A percentile compares a stretch with the other conserved stretches of the same genome.
Evolutionary conservation across 225 moss, liverwort and hornwort species (phyloP).

Genomic region (Polytrichum commune): DNA sequence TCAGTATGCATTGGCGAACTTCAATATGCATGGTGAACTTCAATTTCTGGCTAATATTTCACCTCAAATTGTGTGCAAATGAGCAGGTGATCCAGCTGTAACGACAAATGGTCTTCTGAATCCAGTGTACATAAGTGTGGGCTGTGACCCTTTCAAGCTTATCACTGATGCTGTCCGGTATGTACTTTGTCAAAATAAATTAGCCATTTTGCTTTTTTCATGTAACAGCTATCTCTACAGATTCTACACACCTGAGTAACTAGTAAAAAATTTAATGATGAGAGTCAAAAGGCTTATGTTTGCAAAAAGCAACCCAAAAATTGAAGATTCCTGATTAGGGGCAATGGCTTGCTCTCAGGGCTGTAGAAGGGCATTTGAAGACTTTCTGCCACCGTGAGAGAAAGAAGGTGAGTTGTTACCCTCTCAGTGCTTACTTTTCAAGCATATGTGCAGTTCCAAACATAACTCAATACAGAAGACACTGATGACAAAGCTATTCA

Average conservation of each 20-base stretch:
- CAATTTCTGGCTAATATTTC: too few relatives aligned
- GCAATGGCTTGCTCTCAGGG: slow-evolving; percentile 36
- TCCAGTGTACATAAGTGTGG: slow-evolving; percentile 70
- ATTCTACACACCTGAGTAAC: neutral
- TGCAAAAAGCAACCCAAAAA: neutral
- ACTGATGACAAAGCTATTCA: too few relatives aligned
- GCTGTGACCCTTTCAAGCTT: slow-evolving; percentile 78
- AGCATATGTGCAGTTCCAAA: too few relatives aligned
- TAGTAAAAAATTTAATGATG: neutral
- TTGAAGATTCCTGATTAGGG: neutral
- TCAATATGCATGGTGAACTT: too few relatives aligned
- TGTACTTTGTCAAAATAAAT: neutral
- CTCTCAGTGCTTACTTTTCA: neutral
- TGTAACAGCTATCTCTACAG: neutral
- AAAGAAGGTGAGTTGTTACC: slow-evolving; percentile 49
- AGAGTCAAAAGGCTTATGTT: neutral
- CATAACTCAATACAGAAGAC: too few relatives aligned
- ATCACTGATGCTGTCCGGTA: slow-evolving; percentile 82
- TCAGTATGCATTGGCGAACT: too few relatives aligned
- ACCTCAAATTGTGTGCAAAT: neutral
- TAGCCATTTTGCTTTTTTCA: neutral
- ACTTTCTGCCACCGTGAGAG: slow-evolving; percentile 68
- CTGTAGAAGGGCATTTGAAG: slow-evolving; percentile 67
- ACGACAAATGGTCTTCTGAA: slow-evolving; percentile 56
- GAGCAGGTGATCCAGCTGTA: slow-evolving; percentile 70